Evolutionary conservation across 129 eudicot species (phyloP).

Genomic region (Mikania micrantha): DNA sequence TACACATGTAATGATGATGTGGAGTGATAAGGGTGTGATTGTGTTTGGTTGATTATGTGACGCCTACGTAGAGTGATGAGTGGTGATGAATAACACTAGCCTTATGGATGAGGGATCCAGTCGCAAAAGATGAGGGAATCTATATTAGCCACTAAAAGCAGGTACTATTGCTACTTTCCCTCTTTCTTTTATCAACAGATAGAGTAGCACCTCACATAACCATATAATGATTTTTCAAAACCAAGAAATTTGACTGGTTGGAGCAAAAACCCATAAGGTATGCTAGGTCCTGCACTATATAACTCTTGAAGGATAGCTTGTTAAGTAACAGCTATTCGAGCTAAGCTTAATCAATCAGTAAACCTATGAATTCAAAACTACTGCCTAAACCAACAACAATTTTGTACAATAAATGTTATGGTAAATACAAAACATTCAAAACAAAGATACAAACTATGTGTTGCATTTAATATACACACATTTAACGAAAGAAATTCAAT

Average conservation of each 20-base stretch:
- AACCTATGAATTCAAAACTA: constrained; percentile 1
- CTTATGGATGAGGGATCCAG: too few species aligned
- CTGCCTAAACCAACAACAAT: constrained; percentile 7
- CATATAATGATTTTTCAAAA: too few species aligned
- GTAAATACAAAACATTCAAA: not conserved
- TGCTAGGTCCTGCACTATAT: constrained; percentile 27
- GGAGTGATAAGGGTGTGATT: too few species aligned
- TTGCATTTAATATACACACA: not conserved
- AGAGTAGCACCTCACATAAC: constrained; percentile 19
- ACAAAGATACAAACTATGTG: not conserved
- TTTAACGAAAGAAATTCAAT: not conserved
- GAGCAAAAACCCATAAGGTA: constrained; percentile 13
- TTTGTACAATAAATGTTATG: not conserved
- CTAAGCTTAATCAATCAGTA: not conserved
- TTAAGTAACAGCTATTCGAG: constrained; percentile 42
- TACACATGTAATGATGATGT: too few species aligned
- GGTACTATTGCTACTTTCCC: not conserved
- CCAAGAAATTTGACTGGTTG: too few species aligned
- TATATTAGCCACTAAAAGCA: too few species aligned
- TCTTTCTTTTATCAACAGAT: constrained; percentile 1
- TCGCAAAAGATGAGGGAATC: too few species aligned
- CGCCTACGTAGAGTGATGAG: too few species aligned
- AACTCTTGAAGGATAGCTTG: constrained; percentile 45
- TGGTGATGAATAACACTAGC: too few species aligned
- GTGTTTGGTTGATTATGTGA: too few species aligned